Evolutionary conservation across 192 early-diverging fungal species (phyloP).

Genomic region (Coemansia erecta): DNA sequence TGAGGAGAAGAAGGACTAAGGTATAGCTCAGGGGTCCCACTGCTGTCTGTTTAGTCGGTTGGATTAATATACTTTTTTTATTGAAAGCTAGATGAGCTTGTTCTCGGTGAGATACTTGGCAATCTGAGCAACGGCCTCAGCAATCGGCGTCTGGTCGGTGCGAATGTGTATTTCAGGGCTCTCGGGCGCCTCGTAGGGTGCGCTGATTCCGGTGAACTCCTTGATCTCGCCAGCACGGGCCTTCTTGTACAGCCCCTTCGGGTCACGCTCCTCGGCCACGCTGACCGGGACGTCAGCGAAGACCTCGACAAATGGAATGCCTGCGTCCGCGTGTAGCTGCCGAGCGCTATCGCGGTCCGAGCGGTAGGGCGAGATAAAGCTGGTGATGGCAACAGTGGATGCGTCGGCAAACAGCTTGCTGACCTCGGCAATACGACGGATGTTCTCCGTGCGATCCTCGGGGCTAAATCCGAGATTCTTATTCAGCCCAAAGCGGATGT

Average conservation of each 20-base stretch:
- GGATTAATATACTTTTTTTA: neutral
- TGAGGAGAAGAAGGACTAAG: constrained; percentile 27
- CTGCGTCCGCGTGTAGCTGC: constrained; percentile 68
- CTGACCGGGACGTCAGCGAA: constrained; percentile 84
- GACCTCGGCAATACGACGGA: constrained; percentile 87
- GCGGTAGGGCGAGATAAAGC: constrained; percentile 88
- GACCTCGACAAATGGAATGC: constrained; percentile 86
- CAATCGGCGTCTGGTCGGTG: constrained; percentile 70
- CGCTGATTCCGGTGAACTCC: constrained; percentile 93
- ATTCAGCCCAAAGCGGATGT: constrained; percentile 96
- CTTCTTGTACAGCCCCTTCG: constrained; percentile 96
- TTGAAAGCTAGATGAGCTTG: constrained; percentile 22
- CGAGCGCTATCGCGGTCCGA: constrained; percentile 79
- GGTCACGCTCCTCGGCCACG: constrained; percentile 87
- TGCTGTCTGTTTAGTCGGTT: neutral
- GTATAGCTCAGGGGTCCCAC: constrained; percentile 10
- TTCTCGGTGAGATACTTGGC: constrained; percentile 27
- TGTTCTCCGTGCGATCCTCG: constrained; percentile 91
- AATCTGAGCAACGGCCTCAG: constrained; percentile 45
- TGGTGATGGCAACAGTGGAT: constrained; percentile 76
- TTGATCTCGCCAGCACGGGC: constrained; percentile 91
- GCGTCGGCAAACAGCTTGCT: constrained; percentile 89
- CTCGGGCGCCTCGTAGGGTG: constrained; percentile 85
- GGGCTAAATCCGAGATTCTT: constrained; percentile 91
- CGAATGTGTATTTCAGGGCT: constrained; percentile 83